These are phyloP conservation scores for Apiospora hydei DNA, from an alignment of 2,329 filamentous ascomycete genomes.

Conservation along the genomic window DNA sequence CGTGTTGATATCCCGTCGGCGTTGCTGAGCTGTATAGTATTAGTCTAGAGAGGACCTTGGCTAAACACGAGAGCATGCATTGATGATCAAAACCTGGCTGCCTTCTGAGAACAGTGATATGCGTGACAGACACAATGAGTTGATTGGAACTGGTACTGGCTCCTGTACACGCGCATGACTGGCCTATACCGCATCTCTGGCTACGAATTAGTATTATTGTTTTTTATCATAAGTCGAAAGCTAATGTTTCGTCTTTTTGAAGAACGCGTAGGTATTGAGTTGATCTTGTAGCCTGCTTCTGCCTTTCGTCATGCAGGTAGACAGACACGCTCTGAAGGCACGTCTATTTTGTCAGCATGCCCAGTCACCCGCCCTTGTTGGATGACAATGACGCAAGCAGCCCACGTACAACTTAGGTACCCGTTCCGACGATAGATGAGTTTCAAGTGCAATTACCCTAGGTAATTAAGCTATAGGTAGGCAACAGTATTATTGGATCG, in stretches of 20 bases:
- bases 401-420: not conserved
- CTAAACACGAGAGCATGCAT: constrained; percentile 23
- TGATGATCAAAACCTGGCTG: not conserved
- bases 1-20: constrained; percentile 27
- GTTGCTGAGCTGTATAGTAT: constrained; percentile 21
- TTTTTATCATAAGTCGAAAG: not conserved
- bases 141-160: not conserved
- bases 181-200: not conserved
- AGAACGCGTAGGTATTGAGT: not conserved
- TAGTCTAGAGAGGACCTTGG: constrained; percentile 17
- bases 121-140: not conserved
- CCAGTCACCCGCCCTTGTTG: not conserved
- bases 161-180: not conserved
- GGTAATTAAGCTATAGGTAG: not conserved
- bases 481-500: not conserved
- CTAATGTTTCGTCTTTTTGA: no score
- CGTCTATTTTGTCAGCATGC: not conserved
- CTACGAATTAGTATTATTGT: not conserved
- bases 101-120: not conserved
- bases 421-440: not conserved
- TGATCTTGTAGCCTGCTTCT: not conserved
- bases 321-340: not conserved
- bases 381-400: not conserved
- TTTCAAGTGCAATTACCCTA: not conserved
- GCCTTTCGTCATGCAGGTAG: not conserved